A percentile compares a stretch with the other conserved stretches of the same genome.
These are phyloP conservation scores for Shiraia bambusicola DNA, from an alignment of 2,329 filamentous ascomycete species.

Conservation along the genomic window DNA sequence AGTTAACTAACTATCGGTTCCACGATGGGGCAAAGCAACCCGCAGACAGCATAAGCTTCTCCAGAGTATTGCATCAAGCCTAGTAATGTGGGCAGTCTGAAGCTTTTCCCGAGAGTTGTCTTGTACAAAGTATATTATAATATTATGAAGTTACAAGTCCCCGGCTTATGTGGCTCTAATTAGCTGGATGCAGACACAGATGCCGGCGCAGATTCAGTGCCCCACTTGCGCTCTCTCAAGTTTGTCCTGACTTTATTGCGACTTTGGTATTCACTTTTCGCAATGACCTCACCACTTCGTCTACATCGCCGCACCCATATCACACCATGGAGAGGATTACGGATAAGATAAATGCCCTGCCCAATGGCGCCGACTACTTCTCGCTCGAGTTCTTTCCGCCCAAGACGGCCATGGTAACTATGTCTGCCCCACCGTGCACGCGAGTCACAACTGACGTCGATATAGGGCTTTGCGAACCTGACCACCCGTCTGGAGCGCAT, in stretches of 20 bases:
- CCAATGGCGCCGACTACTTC: slow-evolving; percentile 80
- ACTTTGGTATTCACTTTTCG: slow-evolving; percentile 23
- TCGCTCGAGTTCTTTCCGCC: slow-evolving; percentile 99
- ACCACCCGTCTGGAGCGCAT: slow-evolving; percentile 92
- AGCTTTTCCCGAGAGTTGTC: too few species aligned
- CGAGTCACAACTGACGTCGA: slow-evolving; percentile 12
- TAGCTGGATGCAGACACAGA: slow-evolving; percentile 12
- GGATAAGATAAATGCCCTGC: slow-evolving; percentile 89
- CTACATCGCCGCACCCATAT: background rate
- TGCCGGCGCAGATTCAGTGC: slow-evolving; percentile 23
- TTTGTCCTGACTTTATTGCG: slow-evolving; percentile 21
- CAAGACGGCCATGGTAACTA: slow-evolving; percentile 85
- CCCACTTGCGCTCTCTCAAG: slow-evolving; percentile 26
- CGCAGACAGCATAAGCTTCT: too few species aligned
- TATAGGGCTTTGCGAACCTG: slow-evolving; percentile 82
- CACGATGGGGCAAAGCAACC: too few species aligned
- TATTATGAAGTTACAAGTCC: background rate
- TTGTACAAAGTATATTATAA: too few species aligned
- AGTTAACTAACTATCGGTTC: too few species aligned
- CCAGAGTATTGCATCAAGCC: too few species aligned
- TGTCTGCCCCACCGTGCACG: slow-evolving; percentile 30
- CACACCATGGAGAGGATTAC: slow-evolving; percentile 67
- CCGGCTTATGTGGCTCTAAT: slow-evolving; percentile 3
- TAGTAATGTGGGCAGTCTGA: too few species aligned
- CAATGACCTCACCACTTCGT: slow-evolving; percentile 30